Evolutionary conservation across 2,329 filamentous ascomycete genomes (phyloP).

Genomic region (Colletotrichum orchidophilum): DNA sequence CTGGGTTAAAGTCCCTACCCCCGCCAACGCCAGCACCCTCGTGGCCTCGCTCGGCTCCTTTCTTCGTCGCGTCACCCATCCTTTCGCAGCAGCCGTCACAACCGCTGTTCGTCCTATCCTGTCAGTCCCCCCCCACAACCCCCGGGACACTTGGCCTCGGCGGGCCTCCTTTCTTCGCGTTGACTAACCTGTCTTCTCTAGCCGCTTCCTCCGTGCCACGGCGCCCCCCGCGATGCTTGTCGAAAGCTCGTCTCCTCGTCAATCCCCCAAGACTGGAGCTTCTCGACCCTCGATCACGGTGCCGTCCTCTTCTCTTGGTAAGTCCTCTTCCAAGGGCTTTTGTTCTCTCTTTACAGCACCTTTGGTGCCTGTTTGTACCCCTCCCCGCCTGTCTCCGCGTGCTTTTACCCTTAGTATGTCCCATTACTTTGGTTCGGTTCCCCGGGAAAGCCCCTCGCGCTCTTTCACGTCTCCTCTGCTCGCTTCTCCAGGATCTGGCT

Average conservation of each 20-base stretch:
- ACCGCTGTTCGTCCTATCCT: background rate
- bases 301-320: background rate
- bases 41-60: constrained; percentile 11
- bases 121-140: background rate
- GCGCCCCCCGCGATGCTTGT: constrained; percentile 7
- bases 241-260: constrained; percentile 1
- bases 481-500: background rate
- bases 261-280: background rate
- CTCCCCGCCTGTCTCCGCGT: background rate
- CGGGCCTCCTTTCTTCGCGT: background rate
- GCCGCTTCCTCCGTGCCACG: background rate
- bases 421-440: background rate
- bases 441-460: background rate
- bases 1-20: constrained; percentile 4
- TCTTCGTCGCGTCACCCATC: background rate
- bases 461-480: background rate
- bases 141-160: no score
- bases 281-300: constrained; percentile 12
- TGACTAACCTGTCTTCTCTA: background rate
- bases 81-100: background rate
- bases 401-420: constrained; percentile 4
- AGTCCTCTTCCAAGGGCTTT: constrained; percentile 5
- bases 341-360: background rate
- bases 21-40: background rate
- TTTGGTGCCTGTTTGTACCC: background rate